Evolutionary conservation across 805 yeast genomes (phyloP), one percentile per base, ranked within the genome.

Genomic region (Teunomyces aglyptinius): DNA sequence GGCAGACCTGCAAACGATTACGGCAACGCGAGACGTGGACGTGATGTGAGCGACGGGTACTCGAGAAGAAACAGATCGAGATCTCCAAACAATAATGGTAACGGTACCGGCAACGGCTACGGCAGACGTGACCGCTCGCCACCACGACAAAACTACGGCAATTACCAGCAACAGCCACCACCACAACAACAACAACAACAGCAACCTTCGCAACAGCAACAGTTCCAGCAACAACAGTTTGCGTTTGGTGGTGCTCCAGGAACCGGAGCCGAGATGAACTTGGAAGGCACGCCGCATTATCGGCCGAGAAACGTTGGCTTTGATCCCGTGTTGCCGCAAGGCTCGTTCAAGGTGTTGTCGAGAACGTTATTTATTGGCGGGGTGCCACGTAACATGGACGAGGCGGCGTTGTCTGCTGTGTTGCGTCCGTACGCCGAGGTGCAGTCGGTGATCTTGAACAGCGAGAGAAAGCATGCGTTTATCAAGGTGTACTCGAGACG

Each of bases 301-400:
- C 81, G 96, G 66, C 84, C 85, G n/a, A 82, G 82, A 58, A 81
- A 80, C 47, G 84, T 89, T 38, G 77, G 83, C 8, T 76, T 75
- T 59, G 97, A 91, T 65, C 77, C 78, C 33, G 67, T 79, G 10
- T 68, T 90, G 47, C 94, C 96, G 1, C 81, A 82, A 40, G 96
- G 90, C 36, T 77, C 85, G 35, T 78, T 92, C 56, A 86, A 85
- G 61, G 97, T 92, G 2, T 78, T 80, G 56, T 86, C 96, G 44
- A 83, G 99, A 69, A 94, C 99, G 0, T 71, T 94, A 49, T 94
- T 94, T 59, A 83, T 94, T 49, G 98, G 98, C 41, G 97, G 97
- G 60, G 89, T 94, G 33, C 95, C 96, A 12, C 81, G 80, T 47
- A 71, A 78, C 49, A 90, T 89, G 91, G 84, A 80, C 54, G 96